Evolutionary conservation across 768 basidiomycete genomes (phyloP).

Genomic region (Termitomyces sp.): DNA sequence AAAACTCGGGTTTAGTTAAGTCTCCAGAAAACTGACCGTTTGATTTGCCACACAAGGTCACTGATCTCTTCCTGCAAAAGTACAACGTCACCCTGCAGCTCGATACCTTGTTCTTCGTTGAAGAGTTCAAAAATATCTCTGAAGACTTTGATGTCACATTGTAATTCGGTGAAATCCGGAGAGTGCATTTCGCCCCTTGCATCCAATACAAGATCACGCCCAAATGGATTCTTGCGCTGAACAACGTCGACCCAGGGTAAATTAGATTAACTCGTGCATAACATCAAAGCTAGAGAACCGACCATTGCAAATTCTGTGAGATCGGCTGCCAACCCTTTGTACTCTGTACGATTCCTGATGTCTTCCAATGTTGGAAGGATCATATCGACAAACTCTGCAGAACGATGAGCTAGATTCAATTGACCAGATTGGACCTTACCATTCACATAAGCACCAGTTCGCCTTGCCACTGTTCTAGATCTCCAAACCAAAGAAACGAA

Average conservation of each 20-base stretch:
- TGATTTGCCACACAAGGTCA: conserved; percentile 5
- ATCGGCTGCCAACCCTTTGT: conserved; percentile 1
- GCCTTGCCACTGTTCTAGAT: conserved; percentile 2
- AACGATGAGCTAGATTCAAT: neutral
- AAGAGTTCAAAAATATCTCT: conserved; percentile 7
- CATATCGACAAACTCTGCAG: conserved; percentile 7
- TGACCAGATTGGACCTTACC: neutral
- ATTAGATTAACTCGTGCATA: neutral
- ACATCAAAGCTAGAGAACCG: neutral
- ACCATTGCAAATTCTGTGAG: conserved; percentile 9
- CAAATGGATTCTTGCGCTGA: conserved; percentile 6
- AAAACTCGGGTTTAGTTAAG: neutral
- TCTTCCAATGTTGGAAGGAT: conserved; percentile 8
- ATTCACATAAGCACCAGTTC: conserved; percentile 4
- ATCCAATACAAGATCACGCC: neutral
- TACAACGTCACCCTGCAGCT: conserved; percentile 1
- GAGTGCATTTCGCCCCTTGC: neutral
- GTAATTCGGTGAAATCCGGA: conserved; percentile 5
- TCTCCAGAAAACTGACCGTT: conserved; percentile 1
- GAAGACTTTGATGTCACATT: conserved; percentile 3
- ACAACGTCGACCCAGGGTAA: neutral
- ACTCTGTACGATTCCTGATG: neutral
- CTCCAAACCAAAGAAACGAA: conserved; percentile 7
- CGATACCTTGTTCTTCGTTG: conserved; percentile 3
- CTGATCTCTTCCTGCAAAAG: conserved; percentile 6